phyloP scores from a whole-genome alignment of 805 yeast species.

The Starmerella roubikii region DNA sequence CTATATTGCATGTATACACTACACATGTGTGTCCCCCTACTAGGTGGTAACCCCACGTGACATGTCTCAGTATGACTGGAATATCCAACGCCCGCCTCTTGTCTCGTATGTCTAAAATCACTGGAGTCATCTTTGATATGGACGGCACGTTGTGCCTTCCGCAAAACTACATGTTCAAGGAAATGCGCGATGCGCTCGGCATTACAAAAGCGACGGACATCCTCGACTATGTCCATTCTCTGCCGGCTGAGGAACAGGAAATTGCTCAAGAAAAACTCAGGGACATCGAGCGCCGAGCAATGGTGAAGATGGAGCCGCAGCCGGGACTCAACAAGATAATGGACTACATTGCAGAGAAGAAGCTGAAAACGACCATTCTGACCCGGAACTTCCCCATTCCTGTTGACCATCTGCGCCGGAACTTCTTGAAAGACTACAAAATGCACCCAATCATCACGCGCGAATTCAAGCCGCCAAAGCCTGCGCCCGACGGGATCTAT shows the following conservation, averaged over 20 bases:
- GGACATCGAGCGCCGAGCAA: constrained; percentile 47
- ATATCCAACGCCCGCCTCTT: too few species aligned
- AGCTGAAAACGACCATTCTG: constrained; percentile 41
- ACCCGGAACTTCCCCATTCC: constrained; percentile 48
- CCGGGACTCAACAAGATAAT: constrained; percentile 37
- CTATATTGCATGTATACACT: too few species aligned
- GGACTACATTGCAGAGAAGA: constrained; percentile 21
- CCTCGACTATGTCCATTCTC: constrained; percentile 35
- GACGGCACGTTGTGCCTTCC: constrained; percentile 65
- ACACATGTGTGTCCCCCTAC: too few species aligned
- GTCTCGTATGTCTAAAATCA: constrained; percentile 12
- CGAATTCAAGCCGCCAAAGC: constrained; percentile 54
- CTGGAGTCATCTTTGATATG: constrained; percentile 61
- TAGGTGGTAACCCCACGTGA: too few species aligned
- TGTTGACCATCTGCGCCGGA: constrained; percentile 37
- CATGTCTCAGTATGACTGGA: too few species aligned
- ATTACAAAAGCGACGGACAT: constrained; percentile 38
- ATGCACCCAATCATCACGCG: constrained; percentile 46
- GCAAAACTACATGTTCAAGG: constrained; percentile 31
- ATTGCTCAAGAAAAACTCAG: constrained; percentile 37
- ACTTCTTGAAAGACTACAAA: constrained; percentile 31
- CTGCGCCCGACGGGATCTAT: constrained; percentile 48
- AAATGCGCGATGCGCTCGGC: constrained; percentile 49
- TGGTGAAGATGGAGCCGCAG: constrained; percentile 40
- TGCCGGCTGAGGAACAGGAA: constrained; percentile 30